A percentile compares a stretch with the other conserved stretches of the same genome.
Evolutionary conservation across 768 basidiomycete species (phyloP).

Genomic region (Ramaria sp.): DNA sequence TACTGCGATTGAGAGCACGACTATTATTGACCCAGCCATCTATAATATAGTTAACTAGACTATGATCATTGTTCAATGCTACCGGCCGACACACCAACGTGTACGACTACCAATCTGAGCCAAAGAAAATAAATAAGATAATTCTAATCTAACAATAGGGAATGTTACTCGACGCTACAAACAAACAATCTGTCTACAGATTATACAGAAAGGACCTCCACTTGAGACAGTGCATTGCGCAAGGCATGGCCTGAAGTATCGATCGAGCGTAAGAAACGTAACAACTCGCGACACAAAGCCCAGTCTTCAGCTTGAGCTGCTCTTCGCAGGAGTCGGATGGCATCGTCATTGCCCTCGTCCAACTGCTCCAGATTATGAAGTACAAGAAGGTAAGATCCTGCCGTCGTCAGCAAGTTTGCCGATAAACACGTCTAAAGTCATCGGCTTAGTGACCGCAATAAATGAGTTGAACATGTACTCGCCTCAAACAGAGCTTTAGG

Average conservation of each 20-base stretch:
- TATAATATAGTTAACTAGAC: too few relatives aligned
- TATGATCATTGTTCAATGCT: too few relatives aligned
- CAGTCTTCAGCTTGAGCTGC: constrained; percentile 76
- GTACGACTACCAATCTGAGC: too few relatives aligned
- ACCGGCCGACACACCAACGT: too few relatives aligned
- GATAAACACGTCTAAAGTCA: constrained; percentile 55
- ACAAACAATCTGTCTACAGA: not conserved
- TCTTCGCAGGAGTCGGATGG: constrained; percentile 64
- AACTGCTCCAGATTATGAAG: constrained; percentile 88
- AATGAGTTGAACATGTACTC: constrained; percentile 14
- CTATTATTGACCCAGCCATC: too few relatives aligned
- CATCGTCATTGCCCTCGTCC: constrained; percentile 68
- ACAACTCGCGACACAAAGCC: constrained; percentile 83
- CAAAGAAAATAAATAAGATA: too few relatives aligned
- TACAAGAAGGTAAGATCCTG: constrained; percentile 86
- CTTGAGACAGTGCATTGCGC: constrained; percentile 44
- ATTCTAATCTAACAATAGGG: not conserved
- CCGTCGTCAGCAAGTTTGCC: constrained; percentile 69
- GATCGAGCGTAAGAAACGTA: constrained; percentile 87
- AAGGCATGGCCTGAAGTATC: constrained; percentile 77
- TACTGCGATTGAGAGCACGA: too few relatives aligned
- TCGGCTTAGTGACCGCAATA: not conserved
- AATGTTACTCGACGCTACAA: not conserved
- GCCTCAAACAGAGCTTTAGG: constrained; percentile 91
- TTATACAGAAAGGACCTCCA: not conserved